Base-by-base conservation (phyloP, 2,329 filamentous ascomycete species). In the Sclerotinia nivalis region DNA sequence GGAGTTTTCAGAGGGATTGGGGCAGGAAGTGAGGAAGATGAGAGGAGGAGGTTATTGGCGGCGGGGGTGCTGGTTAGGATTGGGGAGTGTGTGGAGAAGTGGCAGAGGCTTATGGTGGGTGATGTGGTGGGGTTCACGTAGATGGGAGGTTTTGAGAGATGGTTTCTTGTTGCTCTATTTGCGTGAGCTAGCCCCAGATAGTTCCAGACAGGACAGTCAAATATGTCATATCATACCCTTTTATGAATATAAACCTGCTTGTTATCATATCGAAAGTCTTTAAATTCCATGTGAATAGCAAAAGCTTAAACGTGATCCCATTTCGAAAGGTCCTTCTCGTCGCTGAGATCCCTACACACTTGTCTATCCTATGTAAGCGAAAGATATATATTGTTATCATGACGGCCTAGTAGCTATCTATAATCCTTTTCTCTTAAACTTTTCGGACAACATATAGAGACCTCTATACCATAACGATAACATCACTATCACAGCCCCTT, bases 1-100 rank as follows among this genome's bases (percentile, higher is more conserved):
- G 84, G 84, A 68, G 86, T 97, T 1, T 96, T 97, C 80, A 87
- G 91, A 71, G 83, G 83, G 9, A 25, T 76, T 37, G 69, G 72
- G 4, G 58, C 34, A 1, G 82, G 84, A 28, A 81, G 83, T 50
- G 83, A 85, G 58, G 91, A 97, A 78, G 93, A 96, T 78, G 92
- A 91, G 71, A 89, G 91, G 72, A 88, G 95, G 45, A 91, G 93
- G 82, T 92, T 89, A 82, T 77, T 96, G 76, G 90, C 92, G 6
- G 93, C 93, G 0, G 91, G 89, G 0, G 89, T 93, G 64, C 80
- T 96, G 75, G 87, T 98, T 47, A 90, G 90, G 77, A 84, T 93
- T 74, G 87, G 89, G 60, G 94, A 97, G 80, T 89, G 93, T 12
- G 88, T 95, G 73, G 92, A 96, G 77, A 91, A 89, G 80, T 93